phyloP scores from a whole-genome alignment of 805 yeast species.

The Zygoascus bituminiphila region DNA sequence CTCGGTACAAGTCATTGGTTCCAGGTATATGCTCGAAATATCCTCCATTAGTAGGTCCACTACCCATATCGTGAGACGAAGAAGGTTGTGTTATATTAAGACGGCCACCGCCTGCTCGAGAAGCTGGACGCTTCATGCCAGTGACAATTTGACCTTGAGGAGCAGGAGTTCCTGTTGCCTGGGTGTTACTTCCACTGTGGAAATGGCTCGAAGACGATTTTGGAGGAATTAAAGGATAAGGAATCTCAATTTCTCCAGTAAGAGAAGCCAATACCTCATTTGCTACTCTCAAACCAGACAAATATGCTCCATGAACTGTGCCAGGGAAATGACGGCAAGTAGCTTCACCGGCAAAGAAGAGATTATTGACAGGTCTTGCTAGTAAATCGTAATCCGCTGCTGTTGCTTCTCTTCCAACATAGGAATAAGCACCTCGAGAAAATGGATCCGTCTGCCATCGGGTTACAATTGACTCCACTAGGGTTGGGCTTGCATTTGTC shows the following conservation, averaged over 20 bases:
- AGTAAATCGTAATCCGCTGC: constrained; percentile 35
- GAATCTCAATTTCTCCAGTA: constrained; percentile 34
- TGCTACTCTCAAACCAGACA: constrained; percentile 36
- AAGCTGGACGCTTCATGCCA: not conserved
- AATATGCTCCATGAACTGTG: constrained; percentile 37
- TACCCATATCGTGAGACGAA: not conserved
- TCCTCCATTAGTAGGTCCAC: not conserved
- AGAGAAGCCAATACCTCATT: constrained; percentile 33
- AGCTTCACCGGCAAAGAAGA: constrained; percentile 39
- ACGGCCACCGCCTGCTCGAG: not conserved
- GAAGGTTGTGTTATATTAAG: not conserved
- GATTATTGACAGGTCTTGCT: constrained; percentile 31
- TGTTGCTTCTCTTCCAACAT: constrained; percentile 36
- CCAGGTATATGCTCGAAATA: constrained; percentile 1
- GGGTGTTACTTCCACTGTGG: constrained; percentile 11
- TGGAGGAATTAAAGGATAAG: constrained; percentile 28
- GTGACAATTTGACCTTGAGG: not conserved
- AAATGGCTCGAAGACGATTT: constrained; percentile 5
- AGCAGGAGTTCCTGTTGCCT: constrained; percentile 6
- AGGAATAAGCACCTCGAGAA: constrained; percentile 68
- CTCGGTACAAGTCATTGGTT: not conserved
- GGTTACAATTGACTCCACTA: constrained; percentile 40
- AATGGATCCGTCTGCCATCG: constrained; percentile 78
- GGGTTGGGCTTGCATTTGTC: constrained; percentile 1
- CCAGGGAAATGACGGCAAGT: constrained; percentile 36